Evolutionary conservation across 2,329 filamentous ascomycete species (phyloP), one percentile per base, ranked within the genome.

Genomic region (Lasiodiplodia hormozganensis): DNA sequence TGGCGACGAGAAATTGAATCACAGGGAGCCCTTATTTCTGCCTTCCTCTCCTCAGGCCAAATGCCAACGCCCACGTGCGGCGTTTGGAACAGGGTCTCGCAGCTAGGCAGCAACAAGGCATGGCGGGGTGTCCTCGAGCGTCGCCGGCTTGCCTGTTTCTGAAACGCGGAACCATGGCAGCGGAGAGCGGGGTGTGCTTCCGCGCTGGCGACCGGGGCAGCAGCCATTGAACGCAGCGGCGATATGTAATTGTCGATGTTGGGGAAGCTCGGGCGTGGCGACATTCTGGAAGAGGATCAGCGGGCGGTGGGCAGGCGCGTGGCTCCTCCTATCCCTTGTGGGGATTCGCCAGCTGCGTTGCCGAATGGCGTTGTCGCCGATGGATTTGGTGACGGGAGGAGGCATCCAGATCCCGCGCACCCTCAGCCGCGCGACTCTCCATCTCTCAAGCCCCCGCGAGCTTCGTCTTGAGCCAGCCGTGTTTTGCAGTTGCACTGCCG

Each of bases 401-500:
- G 25, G 40, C 58, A n/a, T 28, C 60, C 23, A 47, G 40, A 36
- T 38, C 60, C 18, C n/a, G 14, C 60, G 28, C 43, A 16, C 25
- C 43, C 60, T 47, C 60, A 52, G 56, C 56, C 36, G n/a, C 56
- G 56, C 18, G 43, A 47, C 51, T 53, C 51, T 14, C 53, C 28
- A 2, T 54, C 25, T 11, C 34, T 25, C 28, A 31, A 18, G 34
- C 18, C 49, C 25, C 47, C 49, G 25, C 51, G 18, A 67, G 31
- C 43, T 25, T n/a, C n/a, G 43, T 47, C 43, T 8, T 43, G 23
- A 28, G 36, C 58, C 68, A 65, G 65, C 40, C 38, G 52, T 49
- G 60, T 58, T 51, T 36, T 52, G 40, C 47, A 68, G n/a, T 53
- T 28, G 54, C 56, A 68, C 56, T 52, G 43, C 65, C 25, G 66